Evolutionary conservation across 169 alveolate genomes (phyloP).

Genomic region (Sarcocystis neurona): DNA sequence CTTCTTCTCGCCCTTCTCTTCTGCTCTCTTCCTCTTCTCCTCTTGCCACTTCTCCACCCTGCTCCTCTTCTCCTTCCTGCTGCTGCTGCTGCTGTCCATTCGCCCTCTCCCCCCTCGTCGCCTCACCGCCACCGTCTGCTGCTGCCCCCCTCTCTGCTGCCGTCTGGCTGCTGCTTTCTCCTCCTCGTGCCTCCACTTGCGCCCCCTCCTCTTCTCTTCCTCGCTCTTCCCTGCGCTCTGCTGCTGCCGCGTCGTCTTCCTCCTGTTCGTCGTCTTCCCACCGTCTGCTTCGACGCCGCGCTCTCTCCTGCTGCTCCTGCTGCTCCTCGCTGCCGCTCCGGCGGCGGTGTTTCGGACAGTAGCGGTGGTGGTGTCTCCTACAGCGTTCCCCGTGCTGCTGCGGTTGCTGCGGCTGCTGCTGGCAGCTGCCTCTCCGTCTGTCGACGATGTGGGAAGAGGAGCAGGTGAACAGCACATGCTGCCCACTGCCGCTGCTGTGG

Average conservation of each 20-base stretch:
- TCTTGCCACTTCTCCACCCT: constrained; percentile 34
- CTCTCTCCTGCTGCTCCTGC: neutral
- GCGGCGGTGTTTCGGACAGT: too few relatives aligned
- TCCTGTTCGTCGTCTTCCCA: neutral
- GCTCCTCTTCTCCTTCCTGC: neutral
- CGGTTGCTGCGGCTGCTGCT: too few relatives aligned
- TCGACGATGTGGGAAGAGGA: neutral
- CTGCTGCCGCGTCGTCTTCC: constrained; percentile 41
- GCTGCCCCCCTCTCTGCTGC: constrained; percentile 43
- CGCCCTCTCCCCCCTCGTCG: constrained; percentile 24
- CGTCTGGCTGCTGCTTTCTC: constrained; percentile 23
- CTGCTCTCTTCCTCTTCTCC: constrained; percentile 42
- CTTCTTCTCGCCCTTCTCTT: neutral
- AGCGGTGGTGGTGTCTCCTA: too few relatives aligned
- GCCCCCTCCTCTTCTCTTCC: constrained; percentile 8
- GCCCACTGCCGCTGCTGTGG: neutral
- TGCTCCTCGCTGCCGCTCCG: neutral
- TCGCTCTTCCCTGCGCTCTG: constrained; percentile 22
- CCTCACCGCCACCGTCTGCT: constrained; percentile 29
- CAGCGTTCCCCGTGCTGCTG: too few relatives aligned
- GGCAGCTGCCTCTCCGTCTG: neutral
- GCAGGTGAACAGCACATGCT: constrained; percentile 24
- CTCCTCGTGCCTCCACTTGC: constrained; percentile 15
- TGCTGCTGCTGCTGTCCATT: constrained; percentile 18
- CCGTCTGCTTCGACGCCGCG: neutral